Base-by-base conservation (phyloP, 2,329 filamentous ascomycete species). In the Diplodia mutila region DNA sequence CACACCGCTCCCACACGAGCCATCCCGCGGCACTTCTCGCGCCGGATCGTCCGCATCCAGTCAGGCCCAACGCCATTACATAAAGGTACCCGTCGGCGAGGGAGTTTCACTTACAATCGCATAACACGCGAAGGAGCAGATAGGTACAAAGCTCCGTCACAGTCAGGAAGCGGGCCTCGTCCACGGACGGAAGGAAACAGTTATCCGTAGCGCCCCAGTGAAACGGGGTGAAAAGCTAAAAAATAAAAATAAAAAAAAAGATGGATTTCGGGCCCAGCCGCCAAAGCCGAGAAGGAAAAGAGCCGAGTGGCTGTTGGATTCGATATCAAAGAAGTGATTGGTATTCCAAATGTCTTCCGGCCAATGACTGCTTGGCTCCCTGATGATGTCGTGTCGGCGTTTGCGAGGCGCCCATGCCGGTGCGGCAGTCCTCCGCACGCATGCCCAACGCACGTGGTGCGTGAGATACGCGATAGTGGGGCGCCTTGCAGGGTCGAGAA, bases 401-500 rank as follows among this genome's bases (percentile, higher is more conserved):
- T 42, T 42, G n/a, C 55, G 37, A 46, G 55, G 4, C 21, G 39
- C 57, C 57, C 39, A 25, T 51, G 42, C 59, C 59, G n/a, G 59
- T 37, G 42, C 29, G 29, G 34, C 27, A 42, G 37, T n/a, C 57
- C 23, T 48, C 32, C n/a, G 34, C 54, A 59, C 25, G 34, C 14
- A 34, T 32, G 29, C 29, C 32, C n/a, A 14, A 16, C n/a, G 32
- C 53, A 37, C 57, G 25, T 37, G 57, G 25, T 32, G n/a, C 27
- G 12, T 16, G n/a, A 32, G 29, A 29, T 39, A 37, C 5, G 29
- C 39, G 42, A 37, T 63, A n/a, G 59, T 27, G 27, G 59, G 59
- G 59, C 25, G 39, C 59, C 42, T 51, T 34, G 57, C 27, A 61
- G 23, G 42, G 8, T 34, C 25, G 29, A 46, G 25, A 9, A 32